phyloP scores from a whole-genome alignment of 257 asterid species.

The Lycium barbarum region DNA sequence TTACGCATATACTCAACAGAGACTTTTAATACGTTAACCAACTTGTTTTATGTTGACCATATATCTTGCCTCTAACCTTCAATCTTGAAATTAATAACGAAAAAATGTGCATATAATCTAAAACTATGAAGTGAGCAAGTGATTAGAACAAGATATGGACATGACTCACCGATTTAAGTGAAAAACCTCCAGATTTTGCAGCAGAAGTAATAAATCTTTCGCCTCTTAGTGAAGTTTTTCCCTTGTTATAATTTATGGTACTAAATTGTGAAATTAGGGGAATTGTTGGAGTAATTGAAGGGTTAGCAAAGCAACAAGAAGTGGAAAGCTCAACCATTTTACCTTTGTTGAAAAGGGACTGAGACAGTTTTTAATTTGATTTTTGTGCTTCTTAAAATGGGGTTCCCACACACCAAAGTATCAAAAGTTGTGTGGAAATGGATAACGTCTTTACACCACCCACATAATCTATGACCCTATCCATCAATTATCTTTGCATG shows the following conservation, averaged over 20 bases:
- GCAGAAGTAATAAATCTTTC: conserved; percentile 40
- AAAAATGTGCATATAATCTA: background rate
- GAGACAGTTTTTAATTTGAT: background rate
- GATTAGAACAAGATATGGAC: background rate
- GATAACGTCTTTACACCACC: conserved; percentile 54
- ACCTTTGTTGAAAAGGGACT: background rate
- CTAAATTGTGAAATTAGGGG: conserved; percentile 9
- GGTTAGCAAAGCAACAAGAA: conserved; percentile 8
- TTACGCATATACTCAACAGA: background rate
- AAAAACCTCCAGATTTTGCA: conserved; percentile 70
- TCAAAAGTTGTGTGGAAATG: conserved; percentile 33
- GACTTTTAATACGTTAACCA: background rate
- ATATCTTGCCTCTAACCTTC: background rate
- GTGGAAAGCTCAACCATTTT: conserved; percentile 11
- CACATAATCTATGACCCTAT: conserved; percentile 25
- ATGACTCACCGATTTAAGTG: conserved; percentile 61
- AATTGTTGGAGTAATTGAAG: conserved; percentile 23
- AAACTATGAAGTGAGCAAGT: background rate
- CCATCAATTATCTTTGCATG: too few species aligned
- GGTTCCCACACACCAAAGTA: background rate
- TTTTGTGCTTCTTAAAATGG: conserved; percentile 16
- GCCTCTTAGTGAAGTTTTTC: conserved; percentile 28
- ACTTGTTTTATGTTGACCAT: background rate
- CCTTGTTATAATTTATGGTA: conserved; percentile 17
- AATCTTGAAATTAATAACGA: background rate